phyloP scores from a whole-genome alignment of 371 early-diverging fungal genomes.

The Mortierella sp. region DNA sequence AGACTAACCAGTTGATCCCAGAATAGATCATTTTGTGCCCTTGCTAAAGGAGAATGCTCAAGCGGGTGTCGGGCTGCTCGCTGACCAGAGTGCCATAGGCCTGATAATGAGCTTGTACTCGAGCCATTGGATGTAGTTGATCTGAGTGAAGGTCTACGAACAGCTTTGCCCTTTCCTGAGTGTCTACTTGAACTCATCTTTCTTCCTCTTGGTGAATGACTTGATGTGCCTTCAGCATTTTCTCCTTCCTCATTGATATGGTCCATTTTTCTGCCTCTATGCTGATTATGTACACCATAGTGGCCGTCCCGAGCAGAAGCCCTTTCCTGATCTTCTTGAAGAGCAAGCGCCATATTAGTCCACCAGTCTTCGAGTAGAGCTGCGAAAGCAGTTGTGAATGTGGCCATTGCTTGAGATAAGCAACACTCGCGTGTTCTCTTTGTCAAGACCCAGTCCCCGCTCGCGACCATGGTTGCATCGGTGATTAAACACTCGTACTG shows the following conservation, averaged over 20 bases:
- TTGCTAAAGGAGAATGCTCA: conserved; percentile 25
- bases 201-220: neutral
- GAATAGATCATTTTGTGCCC: conserved; percentile 31
- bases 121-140: conserved; percentile 26
- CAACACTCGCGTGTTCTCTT: conserved; percentile 45
- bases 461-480: conserved; percentile 34
- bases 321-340: neutral
- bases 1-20: conserved; percentile 43
- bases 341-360: conserved; percentile 9
- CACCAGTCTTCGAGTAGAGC: conserved; percentile 51
- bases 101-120: conserved; percentile 5
- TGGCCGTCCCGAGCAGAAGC: too few species aligned
- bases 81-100: neutral
- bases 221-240: neutral
- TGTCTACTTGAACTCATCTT: neutral
- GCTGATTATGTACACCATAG: too few species aligned
- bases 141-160: conserved; percentile 19
- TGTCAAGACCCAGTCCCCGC: conserved; percentile 36
- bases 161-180: conserved; percentile 1
- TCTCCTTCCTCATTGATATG: conserved; percentile 27
- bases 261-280: conserved; percentile 14
- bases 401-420: conserved; percentile 31
- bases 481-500: conserved; percentile 39
- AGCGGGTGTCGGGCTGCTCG: conserved; percentile 15
- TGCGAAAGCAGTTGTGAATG: conserved; percentile 34